Evolutionary conservation across 2,329 filamentous ascomycete genomes (phyloP).

Genomic region (Fusarium continuum): DNA sequence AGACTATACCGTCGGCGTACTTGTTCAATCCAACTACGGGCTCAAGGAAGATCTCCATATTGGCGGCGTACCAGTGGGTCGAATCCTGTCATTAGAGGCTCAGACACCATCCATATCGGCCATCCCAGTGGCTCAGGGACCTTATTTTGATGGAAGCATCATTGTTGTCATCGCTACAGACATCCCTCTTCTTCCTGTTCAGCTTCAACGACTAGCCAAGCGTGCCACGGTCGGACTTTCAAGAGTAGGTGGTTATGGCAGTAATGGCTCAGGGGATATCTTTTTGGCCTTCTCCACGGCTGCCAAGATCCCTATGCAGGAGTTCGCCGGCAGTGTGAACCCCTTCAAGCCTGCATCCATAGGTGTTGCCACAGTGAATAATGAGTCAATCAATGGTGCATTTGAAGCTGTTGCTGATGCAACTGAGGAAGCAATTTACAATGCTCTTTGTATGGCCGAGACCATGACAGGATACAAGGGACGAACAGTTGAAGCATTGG

Average conservation of each 20-base stretch:
- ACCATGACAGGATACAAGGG: slow-evolving; percentile 64
- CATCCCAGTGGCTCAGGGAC: slow-evolving; percentile 36
- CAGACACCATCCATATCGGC: slow-evolving; percentile 43
- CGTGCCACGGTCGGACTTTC: slow-evolving; percentile 69
- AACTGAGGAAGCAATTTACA: slow-evolving; percentile 72
- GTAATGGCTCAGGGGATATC: slow-evolving; percentile 71
- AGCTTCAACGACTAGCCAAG: slow-evolving; percentile 61
- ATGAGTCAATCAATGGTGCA: slow-evolving; percentile 67
- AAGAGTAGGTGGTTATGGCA: slow-evolving; percentile 68
- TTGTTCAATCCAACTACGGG: slow-evolving; percentile 75
- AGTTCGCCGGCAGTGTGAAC: slow-evolving; percentile 48
- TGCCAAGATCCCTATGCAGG: slow-evolving; percentile 56
- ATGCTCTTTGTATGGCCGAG: slow-evolving; percentile 69
- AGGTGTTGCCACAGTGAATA: slow-evolving; percentile 53
- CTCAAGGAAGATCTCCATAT: slow-evolving; percentile 64
- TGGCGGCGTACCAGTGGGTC: slow-evolving; percentile 68
- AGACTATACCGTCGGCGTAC: slow-evolving; percentile 66
- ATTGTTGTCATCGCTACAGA: slow-evolving; percentile 49
- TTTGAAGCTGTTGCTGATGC: slow-evolving; percentile 71
- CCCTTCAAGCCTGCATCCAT: slow-evolving; percentile 48
- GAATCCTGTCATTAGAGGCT: slow-evolving; percentile 53
- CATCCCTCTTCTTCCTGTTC: slow-evolving; percentile 45
- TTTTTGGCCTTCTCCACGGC: slow-evolving; percentile 74
- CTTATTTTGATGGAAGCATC: slow-evolving; percentile 49
- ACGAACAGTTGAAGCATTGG: slow-evolving; percentile 59